Evolutionary conservation across 2,329 filamentous ascomycete species (phyloP), one percentile per base, ranked within the genome.

Genomic region (Trichoderma afroharzianum): DNA sequence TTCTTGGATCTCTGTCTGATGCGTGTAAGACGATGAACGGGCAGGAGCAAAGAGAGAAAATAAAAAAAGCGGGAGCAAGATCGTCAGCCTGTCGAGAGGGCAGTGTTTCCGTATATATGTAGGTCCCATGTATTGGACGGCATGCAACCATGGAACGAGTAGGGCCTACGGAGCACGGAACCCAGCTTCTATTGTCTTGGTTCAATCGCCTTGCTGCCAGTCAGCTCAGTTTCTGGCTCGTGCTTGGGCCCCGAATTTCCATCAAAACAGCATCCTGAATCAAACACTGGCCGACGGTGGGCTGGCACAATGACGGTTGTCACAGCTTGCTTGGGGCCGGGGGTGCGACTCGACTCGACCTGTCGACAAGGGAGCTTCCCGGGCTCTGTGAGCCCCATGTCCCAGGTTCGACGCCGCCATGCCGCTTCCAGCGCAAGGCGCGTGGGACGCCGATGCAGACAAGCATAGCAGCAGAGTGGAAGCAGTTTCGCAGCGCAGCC

Each of bases 391-490:
- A 43, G 39, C 62, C 28, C 28, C 62, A 63, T 47, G 21, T 18
- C 61, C 36, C 58, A 63, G 61, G 39, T 43, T 53, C 67, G 39
- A 24, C 21, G 47, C 47, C 47, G 47, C 66, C 66, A 68, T 32
- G 30, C 66, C 66, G 21, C 33, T 68, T 68, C 33, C 24, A 63
- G 59, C 68, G 14, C 53, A 66, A 57, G 62, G 62, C 63, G 71
- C 71, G 71, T 72, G 58, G 66, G 66, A 69, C 66, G 71, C 59
- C 71, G 70, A 68, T 32, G 67, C 71, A 63, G 53, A 62, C 57
- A 26, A 53, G 47, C 58, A 58, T 36, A 15, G 33, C 15, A 18
- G 36, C 36, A 26, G 26, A 18, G 36, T 15, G 4, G 26, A 43
- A 6, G 18, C 39, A 43, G 18, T 8, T 18, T 18, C 59, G 39